Percentiles rank a stretch among this genome's conserved stretches.
phyloP scores from a whole-genome alignment of 495 filamentous ascomycete genomes.

The Lepidopterella palustris region DNA sequence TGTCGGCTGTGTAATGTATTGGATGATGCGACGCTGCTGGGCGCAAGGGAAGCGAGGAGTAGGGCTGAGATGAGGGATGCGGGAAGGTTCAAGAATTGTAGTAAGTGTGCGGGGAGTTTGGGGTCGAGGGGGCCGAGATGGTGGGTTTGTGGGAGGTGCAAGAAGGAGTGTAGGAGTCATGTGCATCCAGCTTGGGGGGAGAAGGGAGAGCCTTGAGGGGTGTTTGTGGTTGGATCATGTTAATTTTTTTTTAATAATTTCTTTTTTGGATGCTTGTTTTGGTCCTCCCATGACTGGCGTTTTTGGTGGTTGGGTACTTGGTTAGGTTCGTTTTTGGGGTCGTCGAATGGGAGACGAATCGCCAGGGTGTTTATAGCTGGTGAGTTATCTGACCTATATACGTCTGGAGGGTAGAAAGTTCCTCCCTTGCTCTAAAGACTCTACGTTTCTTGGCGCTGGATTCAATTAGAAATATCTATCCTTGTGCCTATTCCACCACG shows the following conservation, averaged over 20 bases:
- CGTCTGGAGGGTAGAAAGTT: too few relatives aligned
- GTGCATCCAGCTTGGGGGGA: slow-evolving; percentile 17
- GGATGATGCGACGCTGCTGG: neutral
- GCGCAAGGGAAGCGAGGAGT: slow-evolving; percentile 8
- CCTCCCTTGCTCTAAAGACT: too few relatives aligned
- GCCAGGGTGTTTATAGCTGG: too few relatives aligned
- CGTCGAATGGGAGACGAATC: too few relatives aligned
- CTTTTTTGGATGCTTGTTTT: neutral
- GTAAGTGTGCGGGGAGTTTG: slow-evolving; percentile 2
- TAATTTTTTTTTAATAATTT: neutral
- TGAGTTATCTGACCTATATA: too few relatives aligned
- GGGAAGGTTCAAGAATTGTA: neutral
- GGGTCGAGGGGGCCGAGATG: slow-evolving; percentile 11
- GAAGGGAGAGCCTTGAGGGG: neutral
- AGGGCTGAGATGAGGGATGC: slow-evolving; percentile 13
- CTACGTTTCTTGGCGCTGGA: too few relatives aligned
- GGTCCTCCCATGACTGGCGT: neutral
- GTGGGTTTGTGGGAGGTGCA: slow-evolving; percentile 22
- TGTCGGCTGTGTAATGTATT: slow-evolving; percentile 7
- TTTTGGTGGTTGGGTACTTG: too few relatives aligned
- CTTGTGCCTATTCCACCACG: too few relatives aligned
- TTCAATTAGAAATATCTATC: too few relatives aligned
- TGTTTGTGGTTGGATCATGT: neutral
- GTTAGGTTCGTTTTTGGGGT: too few relatives aligned
- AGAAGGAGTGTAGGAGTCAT: slow-evolving; percentile 18